Conservation (phyloP, 2,329 filamentous ascomycete species). For the Fonsecaea nubica region DNA sequence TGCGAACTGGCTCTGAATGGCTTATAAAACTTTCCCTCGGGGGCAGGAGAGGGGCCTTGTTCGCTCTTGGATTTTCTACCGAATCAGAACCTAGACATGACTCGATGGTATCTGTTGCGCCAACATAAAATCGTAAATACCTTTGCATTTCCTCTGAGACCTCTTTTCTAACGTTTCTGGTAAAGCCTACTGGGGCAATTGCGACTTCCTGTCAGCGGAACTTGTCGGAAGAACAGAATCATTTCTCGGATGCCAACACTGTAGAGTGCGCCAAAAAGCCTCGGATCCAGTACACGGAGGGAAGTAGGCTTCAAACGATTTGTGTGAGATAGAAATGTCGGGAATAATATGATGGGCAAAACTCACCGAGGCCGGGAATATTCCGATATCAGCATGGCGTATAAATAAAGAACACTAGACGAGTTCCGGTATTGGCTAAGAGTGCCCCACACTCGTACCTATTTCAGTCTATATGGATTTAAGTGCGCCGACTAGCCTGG, state of each 20-base stretch:
- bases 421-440: neutral
- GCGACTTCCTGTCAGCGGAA: too few relatives aligned
- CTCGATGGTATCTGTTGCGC: neutral
- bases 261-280: neutral
- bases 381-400: neutral
- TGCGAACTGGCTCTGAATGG: neutral
- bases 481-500: neutral
- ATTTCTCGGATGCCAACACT: neutral
- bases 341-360: neutral
- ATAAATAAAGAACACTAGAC: neutral
- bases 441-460: neutral
- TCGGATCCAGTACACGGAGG: neutral
- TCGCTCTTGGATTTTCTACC: neutral
- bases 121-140: neutral
- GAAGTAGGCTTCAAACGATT: neutral
- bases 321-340: neutral
- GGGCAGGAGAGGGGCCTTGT: neutral
- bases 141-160: neutral
- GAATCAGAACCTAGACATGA: neutral
- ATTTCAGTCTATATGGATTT: neutral
- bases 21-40: too few relatives aligned
- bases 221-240: neutral
- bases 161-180: too few relatives aligned
- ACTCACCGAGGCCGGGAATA: neutral
- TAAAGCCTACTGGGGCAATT: too few relatives aligned